Evolutionary conservation across 495 filamentous ascomycete genomes (phyloP), one percentile per base, ranked within the genome.

Genomic region (Aspergillus indologenus): DNA sequence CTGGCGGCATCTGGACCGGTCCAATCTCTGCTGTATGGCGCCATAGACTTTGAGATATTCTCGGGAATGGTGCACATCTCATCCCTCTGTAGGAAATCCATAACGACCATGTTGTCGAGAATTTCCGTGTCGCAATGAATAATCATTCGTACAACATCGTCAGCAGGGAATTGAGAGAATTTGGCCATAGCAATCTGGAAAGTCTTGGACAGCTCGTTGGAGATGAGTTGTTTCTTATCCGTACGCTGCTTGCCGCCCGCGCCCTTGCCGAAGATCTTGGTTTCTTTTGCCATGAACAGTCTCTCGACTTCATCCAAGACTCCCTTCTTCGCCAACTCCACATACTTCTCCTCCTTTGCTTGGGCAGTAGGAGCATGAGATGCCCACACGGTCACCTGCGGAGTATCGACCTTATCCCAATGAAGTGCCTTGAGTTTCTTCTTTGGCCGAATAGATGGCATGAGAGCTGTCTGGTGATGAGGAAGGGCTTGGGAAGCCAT

Each of bases 341-440:
- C 85, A 68, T 97, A 98, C 71, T 97, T 96, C 68, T 95, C 88
- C 77, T 98, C 95, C 68, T 91, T 90, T 60, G 85, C 89, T 68
- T 93, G 85, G 15, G 81, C 78, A 8, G 90, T 94, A 12, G 89
- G 87, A 23, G 89, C 85, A 70, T 96, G 90, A 17, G 84, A 77
- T 43, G 94, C 94, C 95, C 95, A 98, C 60, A 98, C 90, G 34
- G 94, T 98, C 42, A 93, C 90, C 68, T 96, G 87, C 17, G 91
- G 90, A 53, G 91, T 81, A 72, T 98, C 94, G 42, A 98, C 89
- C 75, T 98, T 98, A 69, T 98, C 94, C 94, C 94, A 98, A 77
- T 98, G 94, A 60, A 98, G 83, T 40, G 94, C 92, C 83, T 98
- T 98, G 66, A 98, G 89, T 75, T 98, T 98, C 86, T 95, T 97